Base-by-base conservation (phyloP, 169 alveolate species). In the Eimeria zaria region DNA sequence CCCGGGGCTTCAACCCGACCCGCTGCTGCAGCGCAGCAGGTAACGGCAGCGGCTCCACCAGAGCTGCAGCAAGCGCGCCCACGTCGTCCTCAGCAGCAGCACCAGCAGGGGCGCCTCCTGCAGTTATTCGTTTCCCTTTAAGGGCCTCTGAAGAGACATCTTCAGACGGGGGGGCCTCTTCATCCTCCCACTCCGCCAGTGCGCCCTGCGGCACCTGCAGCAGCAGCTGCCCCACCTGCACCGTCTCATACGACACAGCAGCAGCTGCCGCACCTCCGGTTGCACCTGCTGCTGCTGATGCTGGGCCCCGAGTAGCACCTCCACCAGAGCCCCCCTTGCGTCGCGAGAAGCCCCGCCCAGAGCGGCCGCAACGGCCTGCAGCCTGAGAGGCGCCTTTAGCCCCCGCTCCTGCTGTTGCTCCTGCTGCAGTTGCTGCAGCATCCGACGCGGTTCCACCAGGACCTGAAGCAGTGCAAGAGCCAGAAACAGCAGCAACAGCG, bases 161-260 rank as follows among this genome's bases (percentile, higher is more conserved):
- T 30, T 36, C 53, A 6, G 16, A 46, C 8, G 46, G 36, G 53
- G 18, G 88, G 46, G 67, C 88, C 22, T 39, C 64, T 36, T 81
- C 90, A 27, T 51, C 71, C 2, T 27, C 73, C 33, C 48, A 48
- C 22, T 81, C 90, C 27, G 71, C 90, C 27, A 81, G 90, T 6
- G 36, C 46, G n/a, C 90, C 90, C 90, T 81, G 90, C 41, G 90
- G 90, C 71, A 81, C 90, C 27, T 62, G 90, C 90, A 81, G 71
- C 71, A 46, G 8, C 48, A 81, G 69, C 90, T 81, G 90, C 73
- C 90, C 90, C 33, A 81, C 90, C 46, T 81, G 90, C 44, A 81
- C 71, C 44, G 90, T 81, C 27, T 81, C 90, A n/a, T 81, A 81
- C 14, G 90, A n/a, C 71, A 53, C 73, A 22, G 67, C 90, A 46